Evolutionary conservation across 2,329 filamentous ascomycete genomes (phyloP).

Genomic region (Nigrograna mackinnonii): DNA sequence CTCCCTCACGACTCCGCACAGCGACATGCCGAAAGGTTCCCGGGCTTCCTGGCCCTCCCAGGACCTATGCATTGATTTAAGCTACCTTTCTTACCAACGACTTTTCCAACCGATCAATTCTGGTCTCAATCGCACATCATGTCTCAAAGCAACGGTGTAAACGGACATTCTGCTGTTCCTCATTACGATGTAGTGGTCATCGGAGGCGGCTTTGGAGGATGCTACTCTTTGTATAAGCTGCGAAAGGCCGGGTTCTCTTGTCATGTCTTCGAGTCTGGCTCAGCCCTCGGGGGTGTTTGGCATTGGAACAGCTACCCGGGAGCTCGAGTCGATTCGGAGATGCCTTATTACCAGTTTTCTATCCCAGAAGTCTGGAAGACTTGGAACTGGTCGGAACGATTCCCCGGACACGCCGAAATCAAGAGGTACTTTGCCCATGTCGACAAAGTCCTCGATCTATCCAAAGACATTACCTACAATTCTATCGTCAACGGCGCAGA

Average conservation of each 20-base stretch:
- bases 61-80: no score
- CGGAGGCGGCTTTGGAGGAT: slow-evolving; percentile 38
- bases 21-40: no score
- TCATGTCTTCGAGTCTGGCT: slow-evolving; percentile 32
- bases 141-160: no score
- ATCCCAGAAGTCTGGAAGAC: slow-evolving; percentile 45
- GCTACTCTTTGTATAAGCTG: slow-evolving; percentile 35
- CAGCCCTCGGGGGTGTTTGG: slow-evolving; percentile 40
- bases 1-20: no score
- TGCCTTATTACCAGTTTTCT: slow-evolving; percentile 45
- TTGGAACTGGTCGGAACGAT: slow-evolving; percentile 58
- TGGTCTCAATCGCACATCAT: no score
- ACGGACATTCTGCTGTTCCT: not conserved
- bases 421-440: slow-evolving; percentile 59
- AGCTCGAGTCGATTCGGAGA: slow-evolving; percentile 47
- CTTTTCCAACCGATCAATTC: no score
- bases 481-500: slow-evolving; percentile 52
- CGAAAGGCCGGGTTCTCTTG: slow-evolving; percentile 24
- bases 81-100: no score
- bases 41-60: no score
- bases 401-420: slow-evolving; percentile 54
- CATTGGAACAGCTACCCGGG: slow-evolving; percentile 31
- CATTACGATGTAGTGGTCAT: slow-evolving; percentile 21
- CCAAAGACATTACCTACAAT: slow-evolving; percentile 57
- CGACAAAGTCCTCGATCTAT: slow-evolving; percentile 56